These are phyloP conservation scores for Tubosaeta sp. DNA, from an alignment of 768 basidiomycete species.

Conservation along the genomic window DNA sequence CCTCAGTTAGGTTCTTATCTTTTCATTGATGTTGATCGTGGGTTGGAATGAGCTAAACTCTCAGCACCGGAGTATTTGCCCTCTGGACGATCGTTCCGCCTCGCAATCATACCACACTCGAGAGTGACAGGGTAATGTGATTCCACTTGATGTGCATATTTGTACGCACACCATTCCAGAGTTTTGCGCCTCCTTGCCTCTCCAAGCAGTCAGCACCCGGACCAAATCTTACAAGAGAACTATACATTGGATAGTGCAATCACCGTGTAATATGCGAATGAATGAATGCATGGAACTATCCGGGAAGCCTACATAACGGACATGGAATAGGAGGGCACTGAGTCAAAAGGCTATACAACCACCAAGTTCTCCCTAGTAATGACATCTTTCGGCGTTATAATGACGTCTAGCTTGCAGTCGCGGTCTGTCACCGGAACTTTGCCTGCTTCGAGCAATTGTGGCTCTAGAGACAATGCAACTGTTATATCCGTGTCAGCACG, in stretches of 20 bases:
- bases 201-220: conserved; percentile 24
- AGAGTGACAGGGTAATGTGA: conserved; percentile 38
- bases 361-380: conserved; percentile 24
- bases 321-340: conserved; percentile 19
- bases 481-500: conserved; percentile 10
- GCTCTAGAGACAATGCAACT: conserved; percentile 65
- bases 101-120: conserved; percentile 38
- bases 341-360: conserved; percentile 16
- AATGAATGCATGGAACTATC: conserved; percentile 7
- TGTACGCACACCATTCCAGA: conserved; percentile 26
- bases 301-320: conserved; percentile 21
- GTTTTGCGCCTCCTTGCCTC: conserved; percentile 38
- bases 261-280: conserved; percentile 12
- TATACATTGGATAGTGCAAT: conserved; percentile 26
- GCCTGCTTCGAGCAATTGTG: conserved; percentile 53
- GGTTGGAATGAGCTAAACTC: conserved; percentile 4
- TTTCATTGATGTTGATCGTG: conserved; percentile 4
- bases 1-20: conserved; percentile 54
- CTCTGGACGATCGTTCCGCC: conserved; percentile 39
- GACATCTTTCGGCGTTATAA: conserved; percentile 46
- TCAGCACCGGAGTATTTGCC: conserved; percentile 40
- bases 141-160: conserved; percentile 12
- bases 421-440: conserved; percentile 49
- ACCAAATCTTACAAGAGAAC: conserved; percentile 15
- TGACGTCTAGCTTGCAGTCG: conserved; percentile 63